phyloP scores from a whole-genome alignment of 306 rosid species.

The Vigna mungo region DNA sequence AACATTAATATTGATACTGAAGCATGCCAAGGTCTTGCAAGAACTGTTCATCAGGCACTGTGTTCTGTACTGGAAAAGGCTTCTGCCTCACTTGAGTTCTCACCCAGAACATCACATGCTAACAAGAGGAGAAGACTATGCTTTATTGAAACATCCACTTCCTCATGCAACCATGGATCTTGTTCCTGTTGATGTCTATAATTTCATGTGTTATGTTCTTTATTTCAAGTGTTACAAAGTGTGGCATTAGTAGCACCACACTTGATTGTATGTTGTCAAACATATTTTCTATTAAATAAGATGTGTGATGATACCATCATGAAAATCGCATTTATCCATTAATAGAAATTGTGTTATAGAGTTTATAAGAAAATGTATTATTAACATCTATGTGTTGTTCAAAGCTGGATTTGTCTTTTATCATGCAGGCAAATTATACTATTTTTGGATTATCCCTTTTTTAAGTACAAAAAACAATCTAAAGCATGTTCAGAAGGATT shows the following conservation, averaged over 20 bases:
- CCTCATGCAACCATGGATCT: conserved; percentile 46
- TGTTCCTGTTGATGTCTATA: conserved; percentile 4
- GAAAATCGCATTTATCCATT: neutral
- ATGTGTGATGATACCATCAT: neutral
- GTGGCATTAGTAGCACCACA: no score
- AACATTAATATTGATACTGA: conserved; percentile 40
- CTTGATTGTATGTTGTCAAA: neutral
- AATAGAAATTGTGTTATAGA: neutral
- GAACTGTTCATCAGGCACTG: conserved; percentile 62
- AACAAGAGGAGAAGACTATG: conserved; percentile 65
- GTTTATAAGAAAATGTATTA: neutral
- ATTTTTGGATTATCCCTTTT: neutral
- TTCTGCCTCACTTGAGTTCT: conserved; percentile 63
- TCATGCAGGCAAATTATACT: neutral
- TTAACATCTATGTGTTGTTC: neutral
- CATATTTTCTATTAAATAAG: neutral
- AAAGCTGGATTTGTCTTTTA: neutral
- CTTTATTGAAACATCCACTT: conserved; percentile 49
- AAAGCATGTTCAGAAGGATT: neutral
- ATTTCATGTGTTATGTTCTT: neutral
- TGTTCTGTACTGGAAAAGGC: conserved; percentile 72
- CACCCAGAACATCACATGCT: conserved; percentile 60
- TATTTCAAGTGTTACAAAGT: neutral
- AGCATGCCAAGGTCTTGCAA: conserved; percentile 54
- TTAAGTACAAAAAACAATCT: no score